Evolutionary conservation across 768 basidiomycete genomes (phyloP).

Genomic region (Heimioporus sp.): DNA sequence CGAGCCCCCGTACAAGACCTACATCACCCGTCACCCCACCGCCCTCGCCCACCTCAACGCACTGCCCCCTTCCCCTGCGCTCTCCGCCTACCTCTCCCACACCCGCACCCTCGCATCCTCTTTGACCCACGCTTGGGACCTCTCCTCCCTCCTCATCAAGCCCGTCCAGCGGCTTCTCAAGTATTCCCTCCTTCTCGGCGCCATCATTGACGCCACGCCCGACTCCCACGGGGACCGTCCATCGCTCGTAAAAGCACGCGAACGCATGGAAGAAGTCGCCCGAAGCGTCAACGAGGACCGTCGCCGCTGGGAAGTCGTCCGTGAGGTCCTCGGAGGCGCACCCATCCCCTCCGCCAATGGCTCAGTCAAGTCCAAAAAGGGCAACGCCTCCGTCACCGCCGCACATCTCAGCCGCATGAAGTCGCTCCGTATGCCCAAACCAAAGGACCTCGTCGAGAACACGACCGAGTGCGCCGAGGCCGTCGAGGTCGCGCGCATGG

Average conservation of each 20-base stretch:
- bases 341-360: slow-evolving; percentile 37
- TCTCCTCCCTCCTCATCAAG: slow-evolving; percentile 92
- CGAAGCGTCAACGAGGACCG: slow-evolving; percentile 77
- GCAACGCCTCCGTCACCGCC: slow-evolving; percentile 41
- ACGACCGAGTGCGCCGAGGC: slow-evolving; percentile 40
- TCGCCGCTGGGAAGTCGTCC: slow-evolving; percentile 74
- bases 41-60: slow-evolving; percentile 67
- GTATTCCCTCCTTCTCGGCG: slow-evolving; percentile 81
- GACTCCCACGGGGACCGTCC: slow-evolving; percentile 63
- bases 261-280: slow-evolving; percentile 68
- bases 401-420: slow-evolving; percentile 65
- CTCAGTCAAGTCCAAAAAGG: slow-evolving; percentile 38
- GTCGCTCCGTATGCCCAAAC: slow-evolving; percentile 38
- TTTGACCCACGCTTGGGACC: slow-evolving; percentile 88
- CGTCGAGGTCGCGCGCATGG: slow-evolving; percentile 51
- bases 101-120: slow-evolving; percentile 65
- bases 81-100: slow-evolving; percentile 62
- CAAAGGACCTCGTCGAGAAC: slow-evolving; percentile 28
- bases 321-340: slow-evolving; percentile 57
- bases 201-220: slow-evolving; percentile 75
- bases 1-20: slow-evolving; percentile 71
- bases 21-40: slow-evolving; percentile 76
- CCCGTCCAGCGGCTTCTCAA: slow-evolving; percentile 96
- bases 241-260: slow-evolving; percentile 26
- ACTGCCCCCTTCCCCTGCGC: slow-evolving; percentile 41